Base-by-base conservation (phyloP, 179 eudicot genomes). In the Camellia oleifera region DNA sequence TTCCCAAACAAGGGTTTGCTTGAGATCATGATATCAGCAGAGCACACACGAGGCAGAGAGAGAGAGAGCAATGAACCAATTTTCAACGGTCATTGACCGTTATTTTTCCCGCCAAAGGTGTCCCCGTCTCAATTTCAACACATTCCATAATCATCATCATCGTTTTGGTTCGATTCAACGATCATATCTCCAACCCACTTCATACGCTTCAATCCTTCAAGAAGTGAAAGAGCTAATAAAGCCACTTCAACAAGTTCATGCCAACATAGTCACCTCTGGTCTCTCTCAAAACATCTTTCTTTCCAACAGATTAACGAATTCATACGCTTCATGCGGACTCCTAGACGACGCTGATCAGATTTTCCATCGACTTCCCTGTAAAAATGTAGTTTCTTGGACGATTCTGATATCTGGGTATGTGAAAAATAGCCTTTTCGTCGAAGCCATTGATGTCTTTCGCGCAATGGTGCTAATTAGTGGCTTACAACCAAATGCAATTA, bases 371-470 rank as follows among this genome's bases (percentile, higher is more conserved):
- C 84, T 88, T 4, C 80, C 79, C 13, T 7, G 71, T 12, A 86
- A 84, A 53, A 88, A 86, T 46, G 40, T 83, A 14, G 79, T 84
- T 72, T 86, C 91, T 69, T 88, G 89, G 88, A 86, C 89, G 8
- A 84, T 86, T 72, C 63, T 86, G 78, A 76, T 88, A 40, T 83
- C 84, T 57, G 88, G 86, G 81, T 81, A 81, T 2, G 69, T 68
- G 1, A 84, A 83, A 81, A 77, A 86, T 45, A 61, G 77, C 4
- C 76, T 77, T 72, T 83, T 81, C 32, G 0, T 74, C 14, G 79
- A 88, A 64, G 88, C 88, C 13, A 26, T 87, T 2, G 62, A 15
- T 56, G 64, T 14, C 3, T 86, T 88, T 57, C 61, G 69, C 5
- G 77, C 72, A 61, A 86, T 88, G 89, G 68, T 81, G 89, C 63